Conservation (phyloP, 164 flowering plant genomes). For the Houttuynia cordata region DNA sequence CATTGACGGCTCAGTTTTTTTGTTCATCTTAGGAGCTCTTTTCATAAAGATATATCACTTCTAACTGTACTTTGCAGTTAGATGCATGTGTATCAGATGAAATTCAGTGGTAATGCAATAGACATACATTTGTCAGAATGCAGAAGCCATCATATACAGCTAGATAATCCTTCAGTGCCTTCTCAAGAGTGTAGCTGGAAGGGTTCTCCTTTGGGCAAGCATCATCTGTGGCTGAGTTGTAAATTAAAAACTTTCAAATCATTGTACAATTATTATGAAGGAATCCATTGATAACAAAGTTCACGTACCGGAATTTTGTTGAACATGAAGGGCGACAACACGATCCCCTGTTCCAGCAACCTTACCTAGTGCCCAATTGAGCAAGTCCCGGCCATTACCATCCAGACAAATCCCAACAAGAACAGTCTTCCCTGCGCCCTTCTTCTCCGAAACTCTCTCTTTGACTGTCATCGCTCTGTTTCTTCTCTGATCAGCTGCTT, state of each 20-base stretch:
- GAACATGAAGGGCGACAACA: constrained; percentile 56
- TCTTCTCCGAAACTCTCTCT: constrained; percentile 14
- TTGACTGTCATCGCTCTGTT: constrained; percentile 14
- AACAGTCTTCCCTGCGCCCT: constrained; percentile 22
- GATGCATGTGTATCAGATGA: background rate
- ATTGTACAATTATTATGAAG: too few species aligned
- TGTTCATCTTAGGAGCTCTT: constrained; percentile 7
- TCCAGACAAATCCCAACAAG: constrained; percentile 51
- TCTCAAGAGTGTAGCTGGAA: background rate
- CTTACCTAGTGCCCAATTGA: constrained; percentile 67
- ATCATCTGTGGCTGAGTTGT: constrained; percentile 21
- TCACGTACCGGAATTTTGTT: background rate
- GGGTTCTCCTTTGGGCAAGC: constrained; percentile 17
- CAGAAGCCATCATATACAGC: constrained; percentile 64
- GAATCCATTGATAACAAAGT: background rate
- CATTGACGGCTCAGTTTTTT: background rate
- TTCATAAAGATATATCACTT: too few species aligned
- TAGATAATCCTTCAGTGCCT: constrained; percentile 38
- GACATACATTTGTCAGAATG: constrained; percentile 40
- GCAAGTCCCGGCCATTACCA: constrained; percentile 32
- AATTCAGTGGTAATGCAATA: too few species aligned
- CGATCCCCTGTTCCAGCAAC: constrained; percentile 72
- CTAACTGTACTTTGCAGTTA: too few species aligned
- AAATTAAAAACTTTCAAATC: too few species aligned
- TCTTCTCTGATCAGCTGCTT: background rate